Percentiles rank a stretch among this genome's conserved stretches.
These are phyloP conservation scores for Aplosporella prunicola DNA, from an alignment of 2,329 filamentous ascomycete genomes.

Conservation along the genomic window DNA sequence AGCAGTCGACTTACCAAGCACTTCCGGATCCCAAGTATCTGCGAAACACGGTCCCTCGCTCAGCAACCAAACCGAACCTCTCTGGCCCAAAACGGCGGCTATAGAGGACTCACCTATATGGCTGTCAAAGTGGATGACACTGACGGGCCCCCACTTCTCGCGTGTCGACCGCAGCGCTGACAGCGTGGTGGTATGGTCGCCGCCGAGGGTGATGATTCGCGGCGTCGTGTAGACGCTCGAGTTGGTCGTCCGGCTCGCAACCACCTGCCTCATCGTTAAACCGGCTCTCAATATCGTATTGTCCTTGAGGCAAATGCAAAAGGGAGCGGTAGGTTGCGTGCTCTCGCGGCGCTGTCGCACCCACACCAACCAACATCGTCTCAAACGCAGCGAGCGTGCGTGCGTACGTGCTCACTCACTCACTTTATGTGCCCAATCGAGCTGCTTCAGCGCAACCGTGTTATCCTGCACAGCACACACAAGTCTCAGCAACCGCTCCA, in stretches of 20 bases:
- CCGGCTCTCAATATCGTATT: too few relatives aligned
- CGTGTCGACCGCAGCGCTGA: slow-evolving; percentile 42
- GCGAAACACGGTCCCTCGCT: neutral
- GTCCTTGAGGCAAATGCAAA: too few relatives aligned
- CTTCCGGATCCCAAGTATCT: slow-evolving; percentile 49
- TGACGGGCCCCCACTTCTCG: slow-evolving; percentile 44
- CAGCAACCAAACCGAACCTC: slow-evolving; percentile 1
- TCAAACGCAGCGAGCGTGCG: neutral
- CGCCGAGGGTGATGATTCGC: slow-evolving; percentile 45
- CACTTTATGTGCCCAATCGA: slow-evolving; percentile 43
- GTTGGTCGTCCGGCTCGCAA: slow-evolving; percentile 40
- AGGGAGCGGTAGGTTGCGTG: too few relatives aligned
- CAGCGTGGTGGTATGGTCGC: slow-evolving; percentile 48
- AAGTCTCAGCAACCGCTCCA: neutral
- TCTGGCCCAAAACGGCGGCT: neutral
- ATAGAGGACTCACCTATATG: slow-evolving; percentile 33
- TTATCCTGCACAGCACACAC: slow-evolving; percentile 40
- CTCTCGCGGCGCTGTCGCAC: too few relatives aligned
- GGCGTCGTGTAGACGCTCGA: slow-evolving; percentile 36
- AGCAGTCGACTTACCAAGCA: slow-evolving; percentile 36
- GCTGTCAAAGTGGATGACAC: slow-evolving; percentile 50
- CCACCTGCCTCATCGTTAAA: slow-evolving; percentile 27
- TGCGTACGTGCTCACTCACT: too few relatives aligned
- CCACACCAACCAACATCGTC: too few relatives aligned
- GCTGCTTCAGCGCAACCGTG: slow-evolving; percentile 44